phyloP scores from a whole-genome alignment of 352 stramenopile genomes.

The Albugo candida region DNA sequence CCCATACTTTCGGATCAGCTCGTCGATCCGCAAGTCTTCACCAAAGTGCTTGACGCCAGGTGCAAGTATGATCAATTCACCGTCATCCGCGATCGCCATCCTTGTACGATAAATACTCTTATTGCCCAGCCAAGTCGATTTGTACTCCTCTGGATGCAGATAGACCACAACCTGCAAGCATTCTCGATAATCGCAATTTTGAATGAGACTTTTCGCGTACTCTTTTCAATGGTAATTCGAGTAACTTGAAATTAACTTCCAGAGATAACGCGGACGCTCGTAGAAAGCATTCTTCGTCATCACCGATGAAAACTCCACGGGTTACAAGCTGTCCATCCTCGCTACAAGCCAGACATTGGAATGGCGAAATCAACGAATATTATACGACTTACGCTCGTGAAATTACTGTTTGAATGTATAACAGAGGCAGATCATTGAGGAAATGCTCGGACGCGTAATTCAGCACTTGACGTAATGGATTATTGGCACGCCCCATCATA shows the following conservation, averaged over 20 bases:
- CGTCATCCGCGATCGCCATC: constrained; percentile 92
- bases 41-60: constrained; percentile 89
- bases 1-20: constrained; percentile 92
- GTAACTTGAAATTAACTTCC: constrained; percentile 91
- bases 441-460: constrained; percentile 92
- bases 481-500: constrained; percentile 93
- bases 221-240: constrained; percentile 82
- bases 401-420: constrained; percentile 94
- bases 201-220: constrained; percentile 3
- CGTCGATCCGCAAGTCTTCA: constrained; percentile 87
- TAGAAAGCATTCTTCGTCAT: constrained; percentile 92
- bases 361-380: background rate
- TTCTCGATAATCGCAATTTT: background rate
- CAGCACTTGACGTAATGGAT: constrained; percentile 89
- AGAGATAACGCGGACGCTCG: constrained; percentile 86
- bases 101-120: constrained; percentile 96
- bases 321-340: constrained; percentile 44
- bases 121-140: constrained; percentile 96
- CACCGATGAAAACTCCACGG: constrained; percentile 89
- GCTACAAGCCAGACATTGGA: constrained; percentile 8
- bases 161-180: constrained; percentile 81
- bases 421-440: constrained; percentile 72
- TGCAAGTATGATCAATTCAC: constrained; percentile 88
- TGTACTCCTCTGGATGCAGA: constrained; percentile 91
- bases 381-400: constrained; percentile 25